Conservation (phyloP, 2,329 filamentous ascomycete species). For the Colletotrichum paranaense region DNA sequence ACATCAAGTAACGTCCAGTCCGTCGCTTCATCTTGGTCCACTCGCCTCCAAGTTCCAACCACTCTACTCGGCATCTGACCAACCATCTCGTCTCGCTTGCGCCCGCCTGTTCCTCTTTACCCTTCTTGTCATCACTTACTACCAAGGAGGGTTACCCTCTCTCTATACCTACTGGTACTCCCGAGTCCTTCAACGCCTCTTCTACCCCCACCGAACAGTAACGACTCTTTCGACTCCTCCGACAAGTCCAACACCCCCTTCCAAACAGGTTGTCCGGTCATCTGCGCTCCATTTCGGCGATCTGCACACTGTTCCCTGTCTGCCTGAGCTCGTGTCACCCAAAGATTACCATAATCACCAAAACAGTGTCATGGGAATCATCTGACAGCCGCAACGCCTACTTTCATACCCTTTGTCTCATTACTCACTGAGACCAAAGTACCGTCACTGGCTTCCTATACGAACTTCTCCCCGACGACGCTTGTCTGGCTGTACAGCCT, state of each 20-base stretch:
- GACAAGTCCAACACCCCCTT: slow-evolving; percentile 3
- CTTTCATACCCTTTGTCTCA: neutral
- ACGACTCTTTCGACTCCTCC: slow-evolving; percentile 5
- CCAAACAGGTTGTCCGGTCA: slow-evolving; percentile 23
- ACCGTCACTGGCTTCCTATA: neutral
- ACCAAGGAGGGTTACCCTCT: slow-evolving; percentile 5
- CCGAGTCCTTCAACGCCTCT: neutral
- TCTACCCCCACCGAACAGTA: neutral
- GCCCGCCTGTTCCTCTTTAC: slow-evolving; percentile 31
- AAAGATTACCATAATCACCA: neutral
- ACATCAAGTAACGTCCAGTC: slow-evolving; percentile 11
- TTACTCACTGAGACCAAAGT: neutral
- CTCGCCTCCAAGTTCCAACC: slow-evolving; percentile 14
- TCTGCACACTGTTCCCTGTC: slow-evolving; percentile 24
- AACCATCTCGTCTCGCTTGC: slow-evolving; percentile 17
- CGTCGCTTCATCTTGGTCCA: slow-evolving; percentile 22
- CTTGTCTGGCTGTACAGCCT: neutral
- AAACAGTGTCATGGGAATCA: neutral
- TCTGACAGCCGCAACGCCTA: slow-evolving; percentile 10
- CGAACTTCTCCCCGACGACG: neutral
- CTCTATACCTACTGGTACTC: neutral
- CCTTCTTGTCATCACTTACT: slow-evolving; percentile 11
- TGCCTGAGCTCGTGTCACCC: neutral
- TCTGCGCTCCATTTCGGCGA: slow-evolving; percentile 22
- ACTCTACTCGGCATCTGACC: slow-evolving; percentile 4